Base-by-base conservation (phyloP, 495 filamentous ascomycete species). In the Haplographium delicatum region DNA sequence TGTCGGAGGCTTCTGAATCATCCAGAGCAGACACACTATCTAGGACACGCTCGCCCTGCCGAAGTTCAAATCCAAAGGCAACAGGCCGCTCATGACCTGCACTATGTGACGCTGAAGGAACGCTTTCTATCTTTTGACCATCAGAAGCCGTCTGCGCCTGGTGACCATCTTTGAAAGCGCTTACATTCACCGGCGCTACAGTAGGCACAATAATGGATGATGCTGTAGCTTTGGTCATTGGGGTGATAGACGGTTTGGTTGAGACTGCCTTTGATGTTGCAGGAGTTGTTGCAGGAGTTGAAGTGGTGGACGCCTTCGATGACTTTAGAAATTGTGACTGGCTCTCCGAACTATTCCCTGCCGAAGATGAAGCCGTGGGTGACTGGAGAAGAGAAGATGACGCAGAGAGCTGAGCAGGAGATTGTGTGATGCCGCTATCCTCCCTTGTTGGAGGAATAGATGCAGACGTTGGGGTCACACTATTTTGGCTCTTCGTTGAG, bases 131-230 rank as follows among this genome's bases (percentile, higher is more conserved):
- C 24, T 19, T 45, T 19, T 15, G 31, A 10, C 19, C 16, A n/a
- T 59, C 63, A 25, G 62, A 35, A 58, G 44, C 31, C 54, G 58
- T 46, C 10, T 50, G 41, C 8, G 1, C 43, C 9, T 18, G 52
- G 20, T 59, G 56, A n/a, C 55, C 55, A 27, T 80, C 76, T 60
- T 71, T 77, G 34, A 79, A 64, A 16, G 73, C 79, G 55, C 68
- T 81, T 20, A 78, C 74, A 57, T 80, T 75, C 13, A 82, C 60
- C 22, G 83, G 75, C 9, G 74, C 79, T 30, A 83, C 61, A 2
- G 66, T 70, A 8, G 61, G 57, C 25, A 59, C 60, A 3, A 60
- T 62, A 3, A 64, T 60, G 2, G 72, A 66, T 3, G 69, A 62
- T 26, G 63, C 43, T 20, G 62, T 61, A 2, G 68, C 65, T 10